Conservation (phyloP, 1,284 basidiomycete species). For the Sanghuangporus sanghuang region DNA sequence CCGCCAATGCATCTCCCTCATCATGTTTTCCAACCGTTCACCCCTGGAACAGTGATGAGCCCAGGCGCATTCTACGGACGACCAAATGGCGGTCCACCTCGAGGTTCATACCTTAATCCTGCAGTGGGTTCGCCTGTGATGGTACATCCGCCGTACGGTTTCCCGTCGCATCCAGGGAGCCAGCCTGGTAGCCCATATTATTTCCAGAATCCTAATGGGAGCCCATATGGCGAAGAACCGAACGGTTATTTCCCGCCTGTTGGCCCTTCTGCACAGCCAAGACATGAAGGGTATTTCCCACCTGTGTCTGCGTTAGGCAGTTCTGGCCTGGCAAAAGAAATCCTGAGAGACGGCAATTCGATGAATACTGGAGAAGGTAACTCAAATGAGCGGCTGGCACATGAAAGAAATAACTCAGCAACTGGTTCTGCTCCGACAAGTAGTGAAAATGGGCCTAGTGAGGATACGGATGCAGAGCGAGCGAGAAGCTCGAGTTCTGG, state of each 20-base stretch:
- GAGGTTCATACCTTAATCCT: conserved; percentile 54
- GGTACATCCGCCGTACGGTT: conserved; percentile 17
- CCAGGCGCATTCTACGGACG: conserved; percentile 66
- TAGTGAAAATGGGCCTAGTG: neutral
- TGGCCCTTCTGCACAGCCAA: conserved; percentile 17
- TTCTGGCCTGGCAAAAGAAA: conserved; percentile 37
- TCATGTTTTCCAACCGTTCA: conserved; percentile 35
- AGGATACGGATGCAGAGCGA: neutral
- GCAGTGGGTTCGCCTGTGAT: conserved; percentile 64
- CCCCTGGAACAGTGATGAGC: conserved; percentile 64
- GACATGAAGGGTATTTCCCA: conserved; percentile 20
- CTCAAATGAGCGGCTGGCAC: neutral
- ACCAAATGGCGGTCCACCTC: conserved; percentile 36
- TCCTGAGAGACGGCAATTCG: conserved; percentile 28
- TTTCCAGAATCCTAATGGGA: neutral
- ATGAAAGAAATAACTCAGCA: conserved; percentile 7
- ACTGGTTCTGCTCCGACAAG: neutral
- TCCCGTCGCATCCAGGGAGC: conserved; percentile 1
- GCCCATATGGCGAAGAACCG: conserved; percentile 21
- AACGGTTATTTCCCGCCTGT: conserved; percentile 43
- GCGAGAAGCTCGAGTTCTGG: conserved; percentile 9
- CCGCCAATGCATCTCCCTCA: conserved; percentile 18
- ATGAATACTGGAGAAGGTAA: conserved; percentile 7
- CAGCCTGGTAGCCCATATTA: conserved; percentile 13
- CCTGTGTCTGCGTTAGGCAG: conserved; percentile 28